Percentiles rank a stretch among this genome's conserved stretches.
Evolutionary conservation across 345 rosid species (phyloP).

Genomic region (Eucalyptus pauciflora): DNA sequence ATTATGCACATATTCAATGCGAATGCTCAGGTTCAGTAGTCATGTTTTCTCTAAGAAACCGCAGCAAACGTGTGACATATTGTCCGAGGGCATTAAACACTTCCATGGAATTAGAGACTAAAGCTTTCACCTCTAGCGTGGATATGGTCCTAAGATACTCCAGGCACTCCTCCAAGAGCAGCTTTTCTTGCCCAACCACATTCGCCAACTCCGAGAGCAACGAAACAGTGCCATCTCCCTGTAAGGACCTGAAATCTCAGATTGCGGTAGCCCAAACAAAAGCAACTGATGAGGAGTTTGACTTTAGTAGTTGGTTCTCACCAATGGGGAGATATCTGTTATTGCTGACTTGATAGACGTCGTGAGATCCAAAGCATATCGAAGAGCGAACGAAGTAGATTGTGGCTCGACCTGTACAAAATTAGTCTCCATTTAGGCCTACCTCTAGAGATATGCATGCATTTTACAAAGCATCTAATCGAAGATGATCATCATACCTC

Average conservation of each 20-base stretch:
- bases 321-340: constrained; percentile 17
- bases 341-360: constrained; percentile 30
- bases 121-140: constrained; percentile 31
- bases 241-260: background rate
- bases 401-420: constrained; percentile 24
- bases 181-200: constrained; percentile 52
- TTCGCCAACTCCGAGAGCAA: constrained; percentile 44
- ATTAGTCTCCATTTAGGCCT: background rate
- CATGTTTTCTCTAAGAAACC: background rate
- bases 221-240: constrained; percentile 27
- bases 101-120: background rate
- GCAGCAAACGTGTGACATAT: background rate
- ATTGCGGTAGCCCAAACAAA: background rate
- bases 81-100: background rate
- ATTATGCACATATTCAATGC: background rate
- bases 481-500: constrained; percentile 20
- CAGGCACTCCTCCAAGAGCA: constrained; percentile 44
- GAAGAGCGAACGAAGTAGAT: constrained; percentile 21
- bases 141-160: constrained; percentile 43
- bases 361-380: constrained; percentile 38
- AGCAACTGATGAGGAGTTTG: background rate
- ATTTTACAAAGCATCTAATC: background rate
- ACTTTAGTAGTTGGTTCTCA: constrained; percentile 4
- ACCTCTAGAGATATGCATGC: background rate
- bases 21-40: background rate